Conservation (phyloP, 1,139 yeast genomes). For the Yamadazyma mexicana region DNA sequence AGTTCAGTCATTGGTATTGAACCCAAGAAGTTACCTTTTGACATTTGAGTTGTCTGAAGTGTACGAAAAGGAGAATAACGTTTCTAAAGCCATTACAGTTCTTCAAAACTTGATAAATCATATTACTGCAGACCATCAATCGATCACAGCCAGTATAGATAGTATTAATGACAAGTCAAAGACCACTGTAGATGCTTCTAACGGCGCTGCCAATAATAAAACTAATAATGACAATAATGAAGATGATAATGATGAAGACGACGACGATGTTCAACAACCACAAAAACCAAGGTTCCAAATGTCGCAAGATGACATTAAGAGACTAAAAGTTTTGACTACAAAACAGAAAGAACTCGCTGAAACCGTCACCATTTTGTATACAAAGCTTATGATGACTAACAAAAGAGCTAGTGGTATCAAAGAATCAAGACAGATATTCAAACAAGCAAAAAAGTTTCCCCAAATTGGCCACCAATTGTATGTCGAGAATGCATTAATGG, state of each 20-base stretch:
- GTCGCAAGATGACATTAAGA: slow-evolving; percentile 28
- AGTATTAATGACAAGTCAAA: slow-evolving; percentile 21
- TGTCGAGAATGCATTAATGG: slow-evolving; percentile 82
- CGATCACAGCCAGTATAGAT: slow-evolving; percentile 23
- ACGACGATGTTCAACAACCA: slow-evolving; percentile 16
- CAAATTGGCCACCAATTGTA: slow-evolving; percentile 71
- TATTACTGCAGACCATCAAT: slow-evolving; percentile 34
- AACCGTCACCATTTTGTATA: slow-evolving; percentile 51
- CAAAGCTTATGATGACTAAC: slow-evolving; percentile 58
- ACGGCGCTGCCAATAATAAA: slow-evolving; percentile 1
- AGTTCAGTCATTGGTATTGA: slow-evolving; percentile 57
- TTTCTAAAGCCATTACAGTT: slow-evolving; percentile 51
- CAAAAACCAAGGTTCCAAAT: slow-evolving; percentile 16
- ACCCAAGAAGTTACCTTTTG: slow-evolving; percentile 71
- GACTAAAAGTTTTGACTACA: slow-evolving; percentile 23
- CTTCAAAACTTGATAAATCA: slow-evolving; percentile 51
- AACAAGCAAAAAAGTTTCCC: slow-evolving; percentile 52
- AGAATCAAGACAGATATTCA: slow-evolving; percentile 70
- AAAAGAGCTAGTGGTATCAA: slow-evolving; percentile 66
- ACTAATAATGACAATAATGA: slow-evolving; percentile 18
- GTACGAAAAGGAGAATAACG: slow-evolving; percentile 59
- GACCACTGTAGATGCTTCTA: slow-evolving; percentile 6
- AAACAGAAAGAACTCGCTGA: slow-evolving; percentile 26
- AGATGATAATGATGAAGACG: slow-evolving; percentile 15
- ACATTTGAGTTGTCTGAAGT: slow-evolving; percentile 69